Evolutionary conservation across 192 early-diverging fungal species (phyloP).

Genomic region (Backusella westeae): DNA sequence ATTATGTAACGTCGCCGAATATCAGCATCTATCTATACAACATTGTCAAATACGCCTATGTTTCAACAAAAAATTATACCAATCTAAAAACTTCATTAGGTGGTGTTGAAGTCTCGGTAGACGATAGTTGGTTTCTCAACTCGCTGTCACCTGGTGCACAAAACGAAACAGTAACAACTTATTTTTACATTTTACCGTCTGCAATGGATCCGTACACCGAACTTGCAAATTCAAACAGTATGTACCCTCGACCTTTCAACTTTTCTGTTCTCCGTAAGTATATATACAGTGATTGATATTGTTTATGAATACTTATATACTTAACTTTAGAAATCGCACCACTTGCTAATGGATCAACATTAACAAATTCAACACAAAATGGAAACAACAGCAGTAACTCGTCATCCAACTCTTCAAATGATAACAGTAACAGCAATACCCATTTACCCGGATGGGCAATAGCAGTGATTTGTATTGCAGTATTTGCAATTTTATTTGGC

Average conservation of each 20-base stretch:
- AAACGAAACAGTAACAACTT: slow-evolving; percentile 18
- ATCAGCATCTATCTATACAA: slow-evolving; percentile 17
- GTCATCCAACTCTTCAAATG: neutral
- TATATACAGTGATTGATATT: neutral
- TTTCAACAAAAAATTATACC: slow-evolving; percentile 24
- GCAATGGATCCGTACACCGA: slow-evolving; percentile 11
- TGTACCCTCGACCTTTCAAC: slow-evolving; percentile 26
- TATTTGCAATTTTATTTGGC: slow-evolving; percentile 16
- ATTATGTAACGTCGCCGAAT: neutral
- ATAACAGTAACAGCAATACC: neutral
- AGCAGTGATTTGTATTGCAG: slow-evolving; percentile 26
- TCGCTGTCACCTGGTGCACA: slow-evolving; percentile 12
- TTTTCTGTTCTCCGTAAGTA: slow-evolving; percentile 33
- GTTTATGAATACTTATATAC: neutral
- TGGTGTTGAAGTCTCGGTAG: slow-evolving; percentile 10
- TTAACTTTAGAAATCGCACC: neutral
- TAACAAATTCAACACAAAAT: neutral
- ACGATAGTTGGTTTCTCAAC: slow-evolving; percentile 27
- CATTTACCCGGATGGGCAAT: slow-evolving; percentile 27
- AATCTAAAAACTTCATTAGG: slow-evolving; percentile 16
- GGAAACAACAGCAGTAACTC: neutral
- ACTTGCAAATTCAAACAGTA: slow-evolving; percentile 7
- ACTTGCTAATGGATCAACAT: neutral
- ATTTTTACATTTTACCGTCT: slow-evolving; percentile 17
- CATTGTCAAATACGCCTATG: slow-evolving; percentile 9